Conservation (phyloP, 805 yeast genomes). For the Ogataea chonburiensis region DNA sequence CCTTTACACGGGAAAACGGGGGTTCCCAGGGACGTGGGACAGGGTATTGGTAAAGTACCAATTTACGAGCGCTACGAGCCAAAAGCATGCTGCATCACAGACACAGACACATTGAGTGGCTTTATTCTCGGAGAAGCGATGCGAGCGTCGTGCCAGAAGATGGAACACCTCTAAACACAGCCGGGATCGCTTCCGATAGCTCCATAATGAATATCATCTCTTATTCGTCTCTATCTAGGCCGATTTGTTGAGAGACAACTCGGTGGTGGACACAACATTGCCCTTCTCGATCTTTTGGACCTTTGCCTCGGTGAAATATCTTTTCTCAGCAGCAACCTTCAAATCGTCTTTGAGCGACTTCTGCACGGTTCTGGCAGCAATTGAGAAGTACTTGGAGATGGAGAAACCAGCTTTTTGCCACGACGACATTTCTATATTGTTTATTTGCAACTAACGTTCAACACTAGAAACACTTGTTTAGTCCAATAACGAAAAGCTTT, state of each 20-base stretch:
- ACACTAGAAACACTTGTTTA: constrained; percentile 14
- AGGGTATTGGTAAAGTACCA: no score
- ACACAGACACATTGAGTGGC: no score
- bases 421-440: constrained; percentile 42
- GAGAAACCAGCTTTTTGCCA: constrained; percentile 70
- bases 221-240: constrained; percentile 17
- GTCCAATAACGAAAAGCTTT: constrained; percentile 19
- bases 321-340: constrained; percentile 68
- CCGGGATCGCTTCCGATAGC: no score
- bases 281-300: constrained; percentile 75
- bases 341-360: constrained; percentile 83
- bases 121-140: no score
- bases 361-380: constrained; percentile 89
- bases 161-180: no score
- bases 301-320: constrained; percentile 73
- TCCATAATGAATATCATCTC: constrained; percentile 9
- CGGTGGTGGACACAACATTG: constrained; percentile 33
- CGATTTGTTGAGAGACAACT: constrained; percentile 22
- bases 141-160: no score
- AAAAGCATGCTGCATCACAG: no score
- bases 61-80: no score
- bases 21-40: not conserved
- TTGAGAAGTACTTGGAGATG: constrained; percentile 84
- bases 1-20: constrained; percentile 3
- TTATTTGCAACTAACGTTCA: constrained; percentile 7